Conservation (phyloP, 2,329 filamentous ascomycete genomes). For the Ophiostoma australiae region DNA sequence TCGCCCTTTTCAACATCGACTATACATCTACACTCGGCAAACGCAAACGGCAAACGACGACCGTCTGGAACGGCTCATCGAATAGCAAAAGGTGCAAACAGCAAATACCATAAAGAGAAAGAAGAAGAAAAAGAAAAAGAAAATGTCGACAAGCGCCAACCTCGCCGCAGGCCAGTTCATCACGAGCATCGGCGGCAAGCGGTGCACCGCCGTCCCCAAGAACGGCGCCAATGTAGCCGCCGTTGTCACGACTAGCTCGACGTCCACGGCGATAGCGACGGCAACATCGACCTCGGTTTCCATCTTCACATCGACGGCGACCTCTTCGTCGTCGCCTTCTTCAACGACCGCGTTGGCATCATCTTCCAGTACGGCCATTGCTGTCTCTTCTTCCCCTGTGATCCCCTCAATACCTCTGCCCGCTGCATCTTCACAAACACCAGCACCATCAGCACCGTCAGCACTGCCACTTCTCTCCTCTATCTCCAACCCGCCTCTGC, state of each 20-base stretch:
- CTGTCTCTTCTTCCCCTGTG: not conserved
- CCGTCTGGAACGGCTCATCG: conserved; percentile 27
- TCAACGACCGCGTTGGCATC: conserved; percentile 26
- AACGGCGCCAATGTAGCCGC: conserved; percentile 25
- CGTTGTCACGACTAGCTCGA: conserved; percentile 20
- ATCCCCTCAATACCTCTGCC: not conserved
- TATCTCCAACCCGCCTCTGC: not conserved
- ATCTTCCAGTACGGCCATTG: conserved; percentile 17
- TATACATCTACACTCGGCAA: conserved; percentile 6
- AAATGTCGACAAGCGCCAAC: conserved; percentile 42
- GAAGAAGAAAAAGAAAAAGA: conserved; percentile 28
- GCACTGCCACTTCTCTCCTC: not conserved
- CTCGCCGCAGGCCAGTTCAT: conserved; percentile 46
- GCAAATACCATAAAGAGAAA: conserved; percentile 27
- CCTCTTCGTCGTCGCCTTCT: conserved; percentile 26
- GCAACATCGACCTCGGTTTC: conserved; percentile 14
- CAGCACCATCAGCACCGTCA: not conserved
- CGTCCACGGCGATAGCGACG: conserved; percentile 25
- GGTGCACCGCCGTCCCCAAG: conserved; percentile 52
- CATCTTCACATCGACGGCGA: conserved; percentile 12
- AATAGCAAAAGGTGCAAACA: not conserved
- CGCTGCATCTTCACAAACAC: not conserved
- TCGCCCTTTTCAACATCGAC: conserved; percentile 33
- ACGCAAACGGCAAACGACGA: not conserved
- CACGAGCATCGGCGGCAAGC: conserved; percentile 46